Base-by-base conservation (phyloP, 2,329 filamentous ascomycete genomes). In the Claviceps pusilla region DNA sequence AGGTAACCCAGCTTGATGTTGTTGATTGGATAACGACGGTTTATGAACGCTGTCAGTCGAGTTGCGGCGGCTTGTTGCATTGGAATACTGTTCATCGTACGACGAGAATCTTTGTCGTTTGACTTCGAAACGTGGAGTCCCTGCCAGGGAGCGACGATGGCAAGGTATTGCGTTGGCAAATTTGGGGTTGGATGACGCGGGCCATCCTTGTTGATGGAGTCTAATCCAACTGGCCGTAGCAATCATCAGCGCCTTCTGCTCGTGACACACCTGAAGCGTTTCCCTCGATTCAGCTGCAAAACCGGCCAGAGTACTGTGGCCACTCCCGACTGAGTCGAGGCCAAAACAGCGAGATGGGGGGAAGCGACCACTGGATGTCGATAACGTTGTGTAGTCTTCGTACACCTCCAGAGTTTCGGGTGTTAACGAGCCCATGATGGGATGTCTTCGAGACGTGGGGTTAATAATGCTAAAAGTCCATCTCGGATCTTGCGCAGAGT, bases 401-500 rank as follows among this genome's bases (percentile, higher is more conserved):
- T 82, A 78, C 50, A 91, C 78, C 51, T 87, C 82, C 35, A 91
- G 76, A 12, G 76, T 78, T 4, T 75, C 73, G 12, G 76, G 75
- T 3, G 78, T 83, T 48, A 91, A 73, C 2, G 76, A 80, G 0
- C 84, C 87, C 69, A 90, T 77, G 62, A 90, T 79, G 4, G 87
- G 86, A 63, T 91, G 87, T 12, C 83, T 79, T 39, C 84, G 75
- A 9, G 78, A 79, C 49, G 77, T 76, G 0, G 85, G 79, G 60
- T 86, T 80, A 61, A 91, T 82, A 57, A 88, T 80, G 69, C 84
- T 89, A 65, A 91, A 91, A 9, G 81, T 87, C 71, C 83, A 90
- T 63, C 80, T 82, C 55, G 69, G 71, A 49, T 79, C 77, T 39
- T 47, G 53, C 53, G n/a, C 35, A 1, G 63, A 57, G 2, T 67